Evolutionary conservation across 164 flowering plant genomes (phyloP).

Genomic region (Stephania yunnanensis): DNA sequence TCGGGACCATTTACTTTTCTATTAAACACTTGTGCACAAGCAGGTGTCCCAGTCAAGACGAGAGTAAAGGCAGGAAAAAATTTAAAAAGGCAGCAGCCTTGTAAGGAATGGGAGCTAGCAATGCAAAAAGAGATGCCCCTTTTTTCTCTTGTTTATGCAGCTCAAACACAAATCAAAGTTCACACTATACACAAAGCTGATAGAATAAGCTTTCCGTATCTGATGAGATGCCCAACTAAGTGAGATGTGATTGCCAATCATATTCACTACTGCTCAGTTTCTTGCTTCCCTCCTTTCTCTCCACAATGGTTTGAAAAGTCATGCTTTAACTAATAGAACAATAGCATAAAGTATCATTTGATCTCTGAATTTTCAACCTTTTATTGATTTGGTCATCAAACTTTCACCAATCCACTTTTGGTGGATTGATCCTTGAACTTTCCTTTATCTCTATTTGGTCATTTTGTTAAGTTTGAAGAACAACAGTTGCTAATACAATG

Average conservation of each 20-base stretch:
- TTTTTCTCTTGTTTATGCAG: neutral
- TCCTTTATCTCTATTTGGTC: too few species aligned
- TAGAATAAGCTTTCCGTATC: neutral
- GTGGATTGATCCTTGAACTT: too few species aligned
- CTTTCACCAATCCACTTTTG: too few species aligned
- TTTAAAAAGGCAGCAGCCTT: neutral
- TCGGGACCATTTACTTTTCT: neutral
- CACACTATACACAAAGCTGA: neutral
- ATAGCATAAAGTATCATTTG: too few species aligned
- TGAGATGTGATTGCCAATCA: neutral
- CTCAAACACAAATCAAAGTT: neutral
- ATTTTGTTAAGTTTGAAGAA: too few species aligned
- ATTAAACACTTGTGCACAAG: neutral
- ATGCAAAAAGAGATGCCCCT: neutral
- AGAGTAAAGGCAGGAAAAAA: neutral
- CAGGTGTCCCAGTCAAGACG: slow-evolving; percentile 3
- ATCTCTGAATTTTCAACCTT: too few species aligned
- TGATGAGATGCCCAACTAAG: neutral
- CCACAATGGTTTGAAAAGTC: neutral
- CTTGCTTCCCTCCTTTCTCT: neutral
- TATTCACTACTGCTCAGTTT: neutral
- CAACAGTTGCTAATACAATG: too few species aligned
- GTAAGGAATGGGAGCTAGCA: neutral
- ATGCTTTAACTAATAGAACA: too few species aligned
- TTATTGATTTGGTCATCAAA: too few species aligned